These are phyloP conservation scores for Salix udensis DNA, from an alignment of 345 rosid species.

Conservation along the genomic window DNA sequence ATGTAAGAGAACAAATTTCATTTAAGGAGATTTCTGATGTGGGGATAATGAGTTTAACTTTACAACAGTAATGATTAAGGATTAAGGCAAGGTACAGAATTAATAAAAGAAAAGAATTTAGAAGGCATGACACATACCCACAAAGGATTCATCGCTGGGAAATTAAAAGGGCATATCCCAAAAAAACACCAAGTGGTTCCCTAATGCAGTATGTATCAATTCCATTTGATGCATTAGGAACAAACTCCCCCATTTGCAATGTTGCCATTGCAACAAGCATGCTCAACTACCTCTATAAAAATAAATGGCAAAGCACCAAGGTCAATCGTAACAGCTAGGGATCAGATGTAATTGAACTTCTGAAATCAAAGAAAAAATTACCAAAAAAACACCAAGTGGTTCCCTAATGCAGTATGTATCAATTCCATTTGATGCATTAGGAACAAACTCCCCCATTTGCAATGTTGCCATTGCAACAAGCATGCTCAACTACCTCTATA, in stretches of 20 bases:
- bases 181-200: constrained; percentile 94
- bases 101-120: background rate
- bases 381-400: constrained; percentile 95
- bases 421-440: constrained; percentile 84
- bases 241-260: constrained; percentile 94
- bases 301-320: constrained; percentile 6
- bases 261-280: constrained; percentile 94
- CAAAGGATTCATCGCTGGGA: constrained; percentile 98
- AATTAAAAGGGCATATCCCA: constrained; percentile 96
- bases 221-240: constrained; percentile 79
- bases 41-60: background rate
- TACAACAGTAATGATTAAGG: background rate
- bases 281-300: constrained; percentile 87
- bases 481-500: constrained; percentile 94
- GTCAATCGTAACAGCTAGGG: constrained; percentile 6
- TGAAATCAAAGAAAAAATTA: no score
- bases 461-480: no score
- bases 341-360: no score
- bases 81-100: constrained; percentile 21
- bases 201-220: constrained; percentile 86
- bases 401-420: constrained; percentile 90
- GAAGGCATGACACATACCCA: constrained; percentile 59
- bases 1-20: background rate
- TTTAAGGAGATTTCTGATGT: background rate
- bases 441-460: constrained; percentile 93